Percentiles rank a stretch among this genome's conserved stretches.
phyloP scores from a whole-genome alignment of 345 rosid genomes.

The Sonneratia caseolaris region DNA sequence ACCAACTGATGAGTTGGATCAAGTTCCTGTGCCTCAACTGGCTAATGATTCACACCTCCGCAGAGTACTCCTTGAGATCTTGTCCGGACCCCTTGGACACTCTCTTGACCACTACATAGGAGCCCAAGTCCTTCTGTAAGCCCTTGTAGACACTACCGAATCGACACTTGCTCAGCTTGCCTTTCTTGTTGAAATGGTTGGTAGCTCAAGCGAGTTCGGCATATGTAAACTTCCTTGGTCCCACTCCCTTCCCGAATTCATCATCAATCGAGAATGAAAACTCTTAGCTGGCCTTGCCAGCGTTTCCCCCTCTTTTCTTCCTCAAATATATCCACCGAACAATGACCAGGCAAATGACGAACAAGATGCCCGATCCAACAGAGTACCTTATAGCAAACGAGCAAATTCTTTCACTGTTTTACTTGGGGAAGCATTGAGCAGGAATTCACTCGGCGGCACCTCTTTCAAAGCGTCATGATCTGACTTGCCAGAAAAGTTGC shows the following conservation, averaged over 20 bases:
- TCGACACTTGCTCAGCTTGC: constrained; percentile 17
- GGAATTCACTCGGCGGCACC: not conserved
- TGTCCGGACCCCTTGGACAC: constrained; percentile 15
- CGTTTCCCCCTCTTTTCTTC: not conserved
- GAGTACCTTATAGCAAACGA: not conserved
- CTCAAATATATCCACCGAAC: not conserved
- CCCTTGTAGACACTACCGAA: constrained; percentile 22
- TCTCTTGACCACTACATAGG: constrained; percentile 16
- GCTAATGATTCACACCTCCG: constrained; percentile 26
- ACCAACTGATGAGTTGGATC: constrained; percentile 25
- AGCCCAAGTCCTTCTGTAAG: constrained; percentile 4
- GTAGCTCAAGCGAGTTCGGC: constrained; percentile 15
- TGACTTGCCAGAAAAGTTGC: not conserved
- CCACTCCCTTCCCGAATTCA: constrained; percentile 11
- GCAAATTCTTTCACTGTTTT: not conserved
- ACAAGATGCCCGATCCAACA: not conserved
- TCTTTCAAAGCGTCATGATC: not conserved
- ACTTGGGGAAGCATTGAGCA: not conserved
- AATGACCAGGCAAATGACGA: not conserved
- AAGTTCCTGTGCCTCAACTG: constrained; percentile 19
- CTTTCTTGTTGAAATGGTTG: constrained; percentile 9
- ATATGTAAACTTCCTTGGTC: constrained; percentile 14
- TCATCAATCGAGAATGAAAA: constrained; percentile 9
- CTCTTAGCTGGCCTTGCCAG: not conserved
- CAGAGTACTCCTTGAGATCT: constrained; percentile 15